Evolutionary conservation across 768 basidiomycete genomes (phyloP).

Genomic region (Tulasnella calospora): DNA sequence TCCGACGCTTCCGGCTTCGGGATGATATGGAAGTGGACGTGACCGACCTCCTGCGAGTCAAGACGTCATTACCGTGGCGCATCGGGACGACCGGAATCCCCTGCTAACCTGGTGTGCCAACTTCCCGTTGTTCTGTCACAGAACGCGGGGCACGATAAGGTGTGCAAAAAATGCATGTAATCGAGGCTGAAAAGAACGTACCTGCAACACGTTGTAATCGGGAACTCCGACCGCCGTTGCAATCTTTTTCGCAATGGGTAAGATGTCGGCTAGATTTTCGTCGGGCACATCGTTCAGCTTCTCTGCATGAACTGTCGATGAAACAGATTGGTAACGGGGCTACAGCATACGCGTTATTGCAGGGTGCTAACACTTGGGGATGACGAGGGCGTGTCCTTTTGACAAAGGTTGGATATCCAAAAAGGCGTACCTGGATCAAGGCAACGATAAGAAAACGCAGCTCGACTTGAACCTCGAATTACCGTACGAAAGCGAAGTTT

Average conservation of each 20-base stretch:
- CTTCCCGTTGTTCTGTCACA: constrained; percentile 42
- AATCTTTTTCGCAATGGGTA: constrained; percentile 41
- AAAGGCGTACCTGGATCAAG: constrained; percentile 63
- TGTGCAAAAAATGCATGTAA: background rate
- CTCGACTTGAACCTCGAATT: background rate
- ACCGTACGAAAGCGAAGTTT: constrained; percentile 66
- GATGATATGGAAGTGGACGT: constrained; percentile 30
- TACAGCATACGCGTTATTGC: background rate
- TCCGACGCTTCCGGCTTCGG: constrained; percentile 28
- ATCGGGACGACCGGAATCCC: background rate
- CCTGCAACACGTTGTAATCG: constrained; percentile 46
- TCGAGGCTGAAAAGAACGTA: constrained; percentile 6
- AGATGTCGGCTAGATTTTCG: constrained; percentile 39
- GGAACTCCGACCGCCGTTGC: constrained; percentile 35
- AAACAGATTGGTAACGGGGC: background rate
- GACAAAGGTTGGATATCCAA: constrained; percentile 88
- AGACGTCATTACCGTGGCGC: background rate
- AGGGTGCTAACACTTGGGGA: constrained; percentile 76
- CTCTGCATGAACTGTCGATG: constrained; percentile 40
- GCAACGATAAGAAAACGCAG: background rate
- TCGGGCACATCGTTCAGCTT: constrained; percentile 46
- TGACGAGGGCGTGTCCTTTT: constrained; percentile 85
- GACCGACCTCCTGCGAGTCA: constrained; percentile 23
- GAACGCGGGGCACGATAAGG: background rate
- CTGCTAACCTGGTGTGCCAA: constrained; percentile 41